phyloP scores from a whole-genome alignment of 2,329 filamentous ascomycete species.

The Aspergillus sergii region DNA sequence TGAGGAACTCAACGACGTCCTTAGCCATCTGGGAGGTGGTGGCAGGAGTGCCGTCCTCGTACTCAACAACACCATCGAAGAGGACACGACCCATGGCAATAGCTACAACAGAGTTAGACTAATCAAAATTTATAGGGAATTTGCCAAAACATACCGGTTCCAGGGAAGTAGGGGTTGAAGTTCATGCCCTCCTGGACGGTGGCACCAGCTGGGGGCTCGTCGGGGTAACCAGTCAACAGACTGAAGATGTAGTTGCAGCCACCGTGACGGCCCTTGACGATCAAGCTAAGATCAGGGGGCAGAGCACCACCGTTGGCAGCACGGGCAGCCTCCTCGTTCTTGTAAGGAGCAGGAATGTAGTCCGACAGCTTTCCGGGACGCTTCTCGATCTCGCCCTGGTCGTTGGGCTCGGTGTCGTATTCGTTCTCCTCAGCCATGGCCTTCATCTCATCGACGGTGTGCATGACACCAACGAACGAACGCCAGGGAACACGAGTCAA shows the following conservation, averaged over 20 bases:
- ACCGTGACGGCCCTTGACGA: slow-evolving; percentile 95
- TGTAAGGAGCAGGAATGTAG: slow-evolving; percentile 93
- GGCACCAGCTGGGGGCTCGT: slow-evolving; percentile 90
- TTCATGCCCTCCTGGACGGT: slow-evolving; percentile 86
- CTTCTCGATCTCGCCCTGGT: slow-evolving; percentile 97
- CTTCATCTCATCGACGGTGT: slow-evolving; percentile 99
- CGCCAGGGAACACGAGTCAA: slow-evolving; percentile 93
- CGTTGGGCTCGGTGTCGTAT: slow-evolving; percentile 97
- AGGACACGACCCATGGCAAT: slow-evolving; percentile 99
- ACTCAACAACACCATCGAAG: slow-evolving; percentile 96
- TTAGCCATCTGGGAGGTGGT: slow-evolving; percentile 99
- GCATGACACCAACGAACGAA: slow-evolving; percentile 81
- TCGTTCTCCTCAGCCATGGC: slow-evolving; percentile 96
- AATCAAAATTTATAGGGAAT: neutral
- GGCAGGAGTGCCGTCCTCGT: slow-evolving; percentile 93
- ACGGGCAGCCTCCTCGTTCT: slow-evolving; percentile 97
- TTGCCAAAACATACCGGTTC: slow-evolving; percentile 65
- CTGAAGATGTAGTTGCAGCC: slow-evolving; percentile 99
- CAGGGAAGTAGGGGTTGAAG: slow-evolving; percentile 99
- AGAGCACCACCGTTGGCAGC: slow-evolving; percentile 98
- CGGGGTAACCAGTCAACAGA: slow-evolving; percentile 94
- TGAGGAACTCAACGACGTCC: slow-evolving; percentile 97
- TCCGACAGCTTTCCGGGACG: slow-evolving; percentile 97
- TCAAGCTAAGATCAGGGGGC: slow-evolving; percentile 95
- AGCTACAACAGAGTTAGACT: slow-evolving; percentile 37